These are phyloP conservation scores for Areca catechu DNA, from an alignment of 176 grass and related monocot species.

Conservation along the genomic window DNA sequence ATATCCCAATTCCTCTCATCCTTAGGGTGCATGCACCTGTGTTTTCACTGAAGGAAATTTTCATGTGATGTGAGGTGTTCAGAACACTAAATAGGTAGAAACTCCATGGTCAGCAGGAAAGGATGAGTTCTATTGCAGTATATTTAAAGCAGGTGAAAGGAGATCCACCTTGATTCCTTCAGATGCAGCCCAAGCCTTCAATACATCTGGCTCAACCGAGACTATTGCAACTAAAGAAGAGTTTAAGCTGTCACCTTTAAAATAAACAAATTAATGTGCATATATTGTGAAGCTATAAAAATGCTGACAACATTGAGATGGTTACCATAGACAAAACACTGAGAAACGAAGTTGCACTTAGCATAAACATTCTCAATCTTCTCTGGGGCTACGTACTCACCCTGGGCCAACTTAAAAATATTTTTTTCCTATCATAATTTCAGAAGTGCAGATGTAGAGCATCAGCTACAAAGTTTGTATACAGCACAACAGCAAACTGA, in stretches of 20 bases:
- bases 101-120: too few species aligned
- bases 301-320: not conserved
- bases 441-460: not conserved
- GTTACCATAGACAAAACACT: slow-evolving; percentile 95
- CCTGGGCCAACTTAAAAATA: slow-evolving; percentile 97
- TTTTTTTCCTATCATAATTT: slow-evolving; percentile 76
- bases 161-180: slow-evolving; percentile 71
- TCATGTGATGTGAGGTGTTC: too few species aligned
- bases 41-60: too few species aligned
- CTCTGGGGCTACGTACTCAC: slow-evolving; percentile 94
- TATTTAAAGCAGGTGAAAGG: not conserved
- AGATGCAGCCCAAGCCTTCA: slow-evolving; percentile 81
- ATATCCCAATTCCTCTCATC: too few species aligned
- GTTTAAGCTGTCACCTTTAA: slow-evolving; percentile 90
- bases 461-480: not conserved
- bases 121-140: too few species aligned
- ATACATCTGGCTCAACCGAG: slow-evolving; percentile 62
- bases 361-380: slow-evolving; percentile 95
- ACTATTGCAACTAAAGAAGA: slow-evolving; percentile 70
- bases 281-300: slow-evolving; percentile 4
- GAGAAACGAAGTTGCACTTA: slow-evolving; percentile 91
- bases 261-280: slow-evolving; percentile 15
- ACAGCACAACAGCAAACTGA: not conserved
- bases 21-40: too few species aligned
- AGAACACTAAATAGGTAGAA: too few species aligned